These are phyloP conservation scores for Oryza australiensis DNA, from an alignment of 176 grass and related monocot species.

Conservation along the genomic window DNA sequence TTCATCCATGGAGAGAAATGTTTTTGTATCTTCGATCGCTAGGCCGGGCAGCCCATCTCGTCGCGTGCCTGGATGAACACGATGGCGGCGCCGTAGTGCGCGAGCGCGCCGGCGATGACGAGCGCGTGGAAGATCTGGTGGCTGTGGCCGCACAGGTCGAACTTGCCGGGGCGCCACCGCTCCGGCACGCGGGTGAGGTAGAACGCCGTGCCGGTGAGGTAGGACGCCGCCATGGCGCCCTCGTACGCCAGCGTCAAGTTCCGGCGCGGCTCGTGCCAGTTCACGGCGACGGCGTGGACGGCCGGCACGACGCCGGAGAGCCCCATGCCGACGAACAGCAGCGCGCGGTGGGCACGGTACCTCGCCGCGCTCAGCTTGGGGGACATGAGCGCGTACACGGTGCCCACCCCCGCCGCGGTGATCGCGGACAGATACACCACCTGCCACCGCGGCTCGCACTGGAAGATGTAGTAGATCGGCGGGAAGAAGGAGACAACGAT, in stretches of 20 bases:
- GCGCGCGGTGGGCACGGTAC: constrained; percentile 70
- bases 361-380: constrained; percentile 46
- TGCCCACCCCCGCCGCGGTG: constrained; percentile 54
- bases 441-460: constrained; percentile 76
- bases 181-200: constrained; percentile 77
- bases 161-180: constrained; percentile 74
- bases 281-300: constrained; percentile 58
- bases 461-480: constrained; percentile 97
- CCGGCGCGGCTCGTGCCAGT: constrained; percentile 73
- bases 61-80: constrained; percentile 66
- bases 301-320: constrained; percentile 80
- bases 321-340: constrained; percentile 89
- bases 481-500: constrained; percentile 94
- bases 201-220: constrained; percentile 64
- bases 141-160: constrained; percentile 81
- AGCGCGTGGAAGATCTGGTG: constrained; percentile 94
- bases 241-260: constrained; percentile 79
- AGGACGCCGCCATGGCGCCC: constrained; percentile 71
- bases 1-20: not conserved
- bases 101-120: constrained; percentile 85
- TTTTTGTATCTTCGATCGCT: not conserved
- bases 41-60: constrained; percentile 53
- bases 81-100: constrained; percentile 76
- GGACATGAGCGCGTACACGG: constrained; percentile 75
- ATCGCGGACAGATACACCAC: constrained; percentile 72